These are phyloP conservation scores for Halenospora varia DNA, from an alignment of 495 filamentous ascomycete genomes.

Conservation along the genomic window DNA sequence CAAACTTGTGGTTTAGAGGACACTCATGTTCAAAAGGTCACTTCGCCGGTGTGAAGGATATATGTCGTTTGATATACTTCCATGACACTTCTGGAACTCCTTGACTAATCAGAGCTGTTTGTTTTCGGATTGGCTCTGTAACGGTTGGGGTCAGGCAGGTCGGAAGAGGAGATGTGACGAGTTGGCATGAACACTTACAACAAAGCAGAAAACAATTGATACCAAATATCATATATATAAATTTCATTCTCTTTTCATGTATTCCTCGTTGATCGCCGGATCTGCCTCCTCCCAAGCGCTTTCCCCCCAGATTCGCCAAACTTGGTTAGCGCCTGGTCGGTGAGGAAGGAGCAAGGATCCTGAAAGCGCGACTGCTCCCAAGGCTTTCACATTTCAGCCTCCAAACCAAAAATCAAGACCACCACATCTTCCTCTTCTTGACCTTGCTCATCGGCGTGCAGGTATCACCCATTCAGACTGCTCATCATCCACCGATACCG, in stretches of 20 bases:
- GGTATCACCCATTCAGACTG: constrained; percentile 23
- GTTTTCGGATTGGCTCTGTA: background rate
- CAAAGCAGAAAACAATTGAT: background rate
- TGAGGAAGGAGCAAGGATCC: constrained; percentile 8
- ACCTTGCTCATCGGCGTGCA: constrained; percentile 26
- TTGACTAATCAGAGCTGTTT: background rate
- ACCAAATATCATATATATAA: no score
- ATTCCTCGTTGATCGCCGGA: no score
- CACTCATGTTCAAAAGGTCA: no score
- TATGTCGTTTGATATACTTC: background rate
- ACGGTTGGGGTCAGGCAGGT: background rate
- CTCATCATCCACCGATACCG: constrained; percentile 10
- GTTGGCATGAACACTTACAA: background rate
- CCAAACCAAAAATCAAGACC: constrained; percentile 20
- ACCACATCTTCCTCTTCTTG: constrained; percentile 21
- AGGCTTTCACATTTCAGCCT: constrained; percentile 24
- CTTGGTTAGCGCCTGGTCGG: background rate
- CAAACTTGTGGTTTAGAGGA: no score
- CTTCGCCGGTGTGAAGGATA: no score
- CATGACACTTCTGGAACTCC: background rate
- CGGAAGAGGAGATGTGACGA: background rate
- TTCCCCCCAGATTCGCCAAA: constrained; percentile 3
- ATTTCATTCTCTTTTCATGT: background rate
- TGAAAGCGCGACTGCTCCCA: constrained; percentile 9
- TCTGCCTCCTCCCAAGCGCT: background rate